These are phyloP conservation scores for Lathyrus oleraceus DNA, from an alignment of 306 rosid genomes.

Conservation along the genomic window DNA sequence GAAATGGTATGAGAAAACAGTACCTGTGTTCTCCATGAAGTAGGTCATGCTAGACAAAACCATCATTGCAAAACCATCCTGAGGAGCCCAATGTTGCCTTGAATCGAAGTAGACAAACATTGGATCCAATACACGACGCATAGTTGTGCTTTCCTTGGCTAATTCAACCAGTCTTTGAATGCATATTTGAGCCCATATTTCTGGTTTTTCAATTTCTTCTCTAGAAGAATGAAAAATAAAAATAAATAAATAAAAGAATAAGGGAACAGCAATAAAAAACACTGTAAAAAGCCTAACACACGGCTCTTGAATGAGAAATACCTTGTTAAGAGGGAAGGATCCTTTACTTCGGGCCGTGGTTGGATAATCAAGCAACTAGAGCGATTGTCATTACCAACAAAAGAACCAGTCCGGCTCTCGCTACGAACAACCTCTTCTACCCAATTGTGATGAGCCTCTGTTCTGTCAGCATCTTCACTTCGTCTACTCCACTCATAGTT, in stretches of 20 bases:
- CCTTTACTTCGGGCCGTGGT: conserved; percentile 75
- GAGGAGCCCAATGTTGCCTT: conserved; percentile 73
- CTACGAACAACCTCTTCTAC: conserved; percentile 87
- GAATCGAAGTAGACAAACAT: conserved; percentile 86
- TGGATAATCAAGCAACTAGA: conserved; percentile 52
- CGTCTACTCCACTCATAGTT: conserved; percentile 59
- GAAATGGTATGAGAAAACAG: conserved; percentile 16
- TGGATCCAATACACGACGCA: conserved; percentile 88
- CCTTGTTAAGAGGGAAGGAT: conserved; percentile 74
- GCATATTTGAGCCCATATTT: conserved; percentile 87
- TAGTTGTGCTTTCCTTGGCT: conserved; percentile 89
- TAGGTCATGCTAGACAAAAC: conserved; percentile 81
- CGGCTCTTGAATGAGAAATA: conserved; percentile 36
- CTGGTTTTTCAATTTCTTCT: conserved; percentile 86
- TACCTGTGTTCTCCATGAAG: conserved; percentile 76
- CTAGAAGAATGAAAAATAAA: conserved; percentile 43
- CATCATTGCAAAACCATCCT: conserved; percentile 71
- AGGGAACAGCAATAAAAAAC: conserved; percentile 9
- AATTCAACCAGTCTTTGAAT: conserved; percentile 87
- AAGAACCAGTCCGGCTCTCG: conserved; percentile 66
- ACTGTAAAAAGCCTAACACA: not conserved
- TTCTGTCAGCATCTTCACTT: conserved; percentile 50
- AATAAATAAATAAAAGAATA: not conserved
- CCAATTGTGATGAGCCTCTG: conserved; percentile 86
- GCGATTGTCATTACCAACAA: conserved; percentile 49